Base-by-base conservation (phyloP, 768 basidiomycete species). In the Gloeophyllum trabeum region DNA sequence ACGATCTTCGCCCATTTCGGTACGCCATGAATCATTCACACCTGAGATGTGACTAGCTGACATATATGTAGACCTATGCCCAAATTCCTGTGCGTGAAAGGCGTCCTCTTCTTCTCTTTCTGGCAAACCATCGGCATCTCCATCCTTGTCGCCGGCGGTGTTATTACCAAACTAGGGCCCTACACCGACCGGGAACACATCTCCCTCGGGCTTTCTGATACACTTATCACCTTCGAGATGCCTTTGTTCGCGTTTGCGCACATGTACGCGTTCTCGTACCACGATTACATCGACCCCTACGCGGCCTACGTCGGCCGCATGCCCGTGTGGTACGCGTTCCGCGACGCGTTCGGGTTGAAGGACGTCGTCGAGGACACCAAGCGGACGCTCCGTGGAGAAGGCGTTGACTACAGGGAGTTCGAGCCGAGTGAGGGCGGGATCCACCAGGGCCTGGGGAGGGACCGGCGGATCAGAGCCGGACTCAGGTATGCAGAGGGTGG, bases 31-130 rank as follows among this genome's bases (percentile, higher is more conserved):
- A 19, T 14, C 34, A 23, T 13, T 24, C 35, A 5, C 6, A 18
- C 4, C 18, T 35, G 24, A 37, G 10, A 32, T 32, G 28, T 16
- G n/a, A n/a, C n/a, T n/a, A n/a, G n/a, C n/a, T n/a, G 28, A 32
- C 28, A 10, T 32, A 16, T 32, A 32, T 16, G 28, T 52, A 83
- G 94, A 7, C 91, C 91, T 0, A 76, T 93, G 50, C 91, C 96
- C 2, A 99, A 99, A 61, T 99, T 99, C 62, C 79, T 98, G 21
- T 99, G 92, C 57, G 92, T 99, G 51, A 99, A 99, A 58, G 94
- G 94, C 35, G 91, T 99, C 50, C 71, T 99, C 18, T 97, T 97
- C 70, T 94, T 96, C 61, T 92, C 88, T 2, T 99, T 99, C 66
- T 99, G 96, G 96, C 96, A 99, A 58, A 79, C 85, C 18, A 74